These are phyloP conservation scores for Selenicereus undatus DNA, from an alignment of 148 eudicot species.

Conservation along the genomic window DNA sequence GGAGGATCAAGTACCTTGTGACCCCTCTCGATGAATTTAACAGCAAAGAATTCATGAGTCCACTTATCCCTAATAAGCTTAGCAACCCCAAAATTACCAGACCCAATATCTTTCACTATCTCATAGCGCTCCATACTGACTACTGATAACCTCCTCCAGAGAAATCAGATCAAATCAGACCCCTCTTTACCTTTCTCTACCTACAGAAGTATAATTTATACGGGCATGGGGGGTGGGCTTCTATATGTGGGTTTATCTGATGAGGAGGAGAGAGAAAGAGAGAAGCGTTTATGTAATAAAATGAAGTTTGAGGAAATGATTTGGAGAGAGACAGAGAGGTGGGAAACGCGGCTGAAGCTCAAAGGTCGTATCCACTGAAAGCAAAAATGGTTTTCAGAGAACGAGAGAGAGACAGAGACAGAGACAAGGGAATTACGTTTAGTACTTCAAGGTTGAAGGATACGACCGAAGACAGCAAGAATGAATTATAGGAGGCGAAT, in stretches of 20 bases:
- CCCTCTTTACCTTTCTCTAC: no score
- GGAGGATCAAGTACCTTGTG: conserved; percentile 42
- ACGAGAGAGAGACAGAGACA: no score
- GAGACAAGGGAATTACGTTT: conserved; percentile 1
- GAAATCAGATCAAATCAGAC: background rate
- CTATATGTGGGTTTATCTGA: background rate
- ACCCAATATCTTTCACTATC: conserved; percentile 60
- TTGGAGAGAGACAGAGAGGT: conserved; percentile 23
- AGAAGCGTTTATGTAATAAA: background rate
- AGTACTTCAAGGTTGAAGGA: background rate
- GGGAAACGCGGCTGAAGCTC: conserved; percentile 14
- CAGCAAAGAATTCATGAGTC: conserved; percentile 58
- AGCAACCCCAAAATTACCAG: conserved; percentile 88
- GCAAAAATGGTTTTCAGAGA: background rate
- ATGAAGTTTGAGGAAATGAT: conserved; percentile 20
- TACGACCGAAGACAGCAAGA: conserved; percentile 7
- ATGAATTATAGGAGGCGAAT: no score
- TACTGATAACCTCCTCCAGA: background rate
- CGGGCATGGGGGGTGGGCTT: background rate
- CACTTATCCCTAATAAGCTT: conserved; percentile 71
- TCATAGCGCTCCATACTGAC: conserved; percentile 69
- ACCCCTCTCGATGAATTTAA: conserved; percentile 84
- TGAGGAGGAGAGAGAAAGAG: background rate
- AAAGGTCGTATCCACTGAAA: conserved; percentile 7
- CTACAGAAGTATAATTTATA: background rate